Evolutionary conservation across 805 yeast species (phyloP).

Genomic region (Candida pini): DNA sequence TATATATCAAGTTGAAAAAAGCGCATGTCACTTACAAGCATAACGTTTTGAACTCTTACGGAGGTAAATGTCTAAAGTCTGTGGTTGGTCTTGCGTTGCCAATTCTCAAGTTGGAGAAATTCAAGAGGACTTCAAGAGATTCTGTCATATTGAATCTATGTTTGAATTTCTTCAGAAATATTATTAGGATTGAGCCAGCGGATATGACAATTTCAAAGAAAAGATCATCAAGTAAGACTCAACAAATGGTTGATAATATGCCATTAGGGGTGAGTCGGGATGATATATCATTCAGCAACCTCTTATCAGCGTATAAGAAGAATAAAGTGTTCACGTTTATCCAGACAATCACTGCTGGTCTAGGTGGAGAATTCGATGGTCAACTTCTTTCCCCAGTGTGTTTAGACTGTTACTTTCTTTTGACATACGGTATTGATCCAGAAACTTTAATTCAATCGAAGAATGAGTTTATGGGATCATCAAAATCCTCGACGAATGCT

Average conservation of each 20-base stretch:
- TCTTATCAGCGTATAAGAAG: slow-evolving; percentile 51
- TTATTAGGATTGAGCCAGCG: slow-evolving; percentile 73
- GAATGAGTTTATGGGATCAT: slow-evolving; percentile 6
- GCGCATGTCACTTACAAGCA: slow-evolving; percentile 71
- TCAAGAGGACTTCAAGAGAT: slow-evolving; percentile 64
- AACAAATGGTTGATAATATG: slow-evolving; percentile 32
- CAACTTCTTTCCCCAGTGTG: slow-evolving; percentile 55
- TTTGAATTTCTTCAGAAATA: slow-evolving; percentile 67
- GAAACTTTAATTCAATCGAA: slow-evolving; percentile 22
- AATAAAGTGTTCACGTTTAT: slow-evolving; percentile 72
- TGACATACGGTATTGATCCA: slow-evolving; percentile 52
- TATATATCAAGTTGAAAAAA: slow-evolving; percentile 55
- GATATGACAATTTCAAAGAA: slow-evolving; percentile 43
- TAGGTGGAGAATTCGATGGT: slow-evolving; percentile 59
- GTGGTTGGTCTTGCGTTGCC: slow-evolving; percentile 65
- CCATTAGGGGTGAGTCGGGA: slow-evolving; percentile 56
- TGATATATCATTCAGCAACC: slow-evolving; percentile 61
- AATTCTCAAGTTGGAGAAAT: slow-evolving; percentile 42
- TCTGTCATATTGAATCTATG: slow-evolving; percentile 67
- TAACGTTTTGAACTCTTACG: slow-evolving; percentile 48
- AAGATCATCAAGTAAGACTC: slow-evolving; percentile 27
- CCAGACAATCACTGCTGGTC: slow-evolving; percentile 61
- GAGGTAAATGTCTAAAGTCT: slow-evolving; percentile 63
- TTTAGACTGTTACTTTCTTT: slow-evolving; percentile 62
- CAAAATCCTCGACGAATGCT: background rate